phyloP scores from a whole-genome alignment of 2,329 filamentous ascomycete species.

The Tolypocladium album region DNA sequence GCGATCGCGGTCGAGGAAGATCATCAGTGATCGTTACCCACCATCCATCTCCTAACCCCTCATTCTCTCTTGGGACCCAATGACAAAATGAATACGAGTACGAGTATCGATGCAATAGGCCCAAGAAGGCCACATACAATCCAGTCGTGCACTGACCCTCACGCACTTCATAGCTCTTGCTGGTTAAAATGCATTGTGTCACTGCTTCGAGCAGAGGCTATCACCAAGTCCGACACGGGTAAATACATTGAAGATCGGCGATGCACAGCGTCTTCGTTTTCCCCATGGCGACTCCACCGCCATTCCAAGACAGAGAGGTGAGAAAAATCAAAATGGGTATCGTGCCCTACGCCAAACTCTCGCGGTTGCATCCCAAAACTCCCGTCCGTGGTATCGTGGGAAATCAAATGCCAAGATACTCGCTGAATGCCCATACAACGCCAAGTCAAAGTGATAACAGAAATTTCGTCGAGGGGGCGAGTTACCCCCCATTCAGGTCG shows the following conservation, averaged over 20 bases:
- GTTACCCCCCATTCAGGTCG: not conserved
- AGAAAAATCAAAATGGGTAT: slow-evolving; percentile 6
- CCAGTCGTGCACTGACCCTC: not conserved
- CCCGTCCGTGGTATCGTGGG: slow-evolving; percentile 5
- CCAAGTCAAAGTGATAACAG: not conserved
- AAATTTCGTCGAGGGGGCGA: not conserved
- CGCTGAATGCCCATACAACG: slow-evolving; percentile 2
- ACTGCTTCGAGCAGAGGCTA: not conserved
- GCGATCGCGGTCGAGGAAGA: not conserved
- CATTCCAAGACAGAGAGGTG: not conserved
- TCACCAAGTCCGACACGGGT: not conserved
- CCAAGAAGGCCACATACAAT: not conserved
- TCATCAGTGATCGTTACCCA: not conserved
- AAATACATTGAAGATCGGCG: not conserved
- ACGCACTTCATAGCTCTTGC: not conserved
- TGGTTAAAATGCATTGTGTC: not conserved
- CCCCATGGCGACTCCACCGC: not conserved
- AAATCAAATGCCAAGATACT: slow-evolving; percentile 5
- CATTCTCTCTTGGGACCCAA: not conserved
- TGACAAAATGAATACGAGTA: too few relatives aligned
- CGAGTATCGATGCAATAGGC: not conserved
- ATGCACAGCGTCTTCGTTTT: not conserved
- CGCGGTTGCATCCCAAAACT: not conserved
- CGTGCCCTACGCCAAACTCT: slow-evolving; percentile 6
- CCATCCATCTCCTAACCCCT: not conserved